phyloP scores from a whole-genome alignment of 2,329 filamentous ascomycete species.

The Ciborinia camelliae region DNA sequence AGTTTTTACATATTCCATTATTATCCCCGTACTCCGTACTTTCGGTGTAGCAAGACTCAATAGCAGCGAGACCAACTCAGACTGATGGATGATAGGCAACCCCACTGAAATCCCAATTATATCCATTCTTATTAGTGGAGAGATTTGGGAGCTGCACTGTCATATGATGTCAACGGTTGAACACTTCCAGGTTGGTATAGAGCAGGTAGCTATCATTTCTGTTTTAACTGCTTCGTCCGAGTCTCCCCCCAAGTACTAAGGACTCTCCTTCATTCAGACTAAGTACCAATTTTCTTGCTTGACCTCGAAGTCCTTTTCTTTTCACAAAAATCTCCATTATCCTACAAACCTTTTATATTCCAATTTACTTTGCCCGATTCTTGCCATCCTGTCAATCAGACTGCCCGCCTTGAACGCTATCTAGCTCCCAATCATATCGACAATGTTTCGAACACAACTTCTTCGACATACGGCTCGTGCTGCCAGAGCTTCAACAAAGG shows the following conservation, averaged over 20 bases:
- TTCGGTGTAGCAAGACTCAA: constrained; percentile 12
- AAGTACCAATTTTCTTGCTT: constrained; percentile 1
- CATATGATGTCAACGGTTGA: constrained; percentile 20
- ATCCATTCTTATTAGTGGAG: constrained; percentile 11
- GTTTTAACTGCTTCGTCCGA: not conserved
- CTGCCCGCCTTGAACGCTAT: not conserved
- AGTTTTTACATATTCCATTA: no score
- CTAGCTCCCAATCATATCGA: not conserved
- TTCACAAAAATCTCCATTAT: not conserved
- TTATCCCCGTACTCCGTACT: no score
- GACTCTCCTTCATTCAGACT: not conserved
- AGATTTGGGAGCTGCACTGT: constrained; percentile 9
- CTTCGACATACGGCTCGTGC: constrained; percentile 32
- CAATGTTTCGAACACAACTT: constrained; percentile 36
- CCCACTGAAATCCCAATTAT: constrained; percentile 10
- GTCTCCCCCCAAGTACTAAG: not conserved
- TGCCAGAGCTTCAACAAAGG: constrained; percentile 25
- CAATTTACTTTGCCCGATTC: constrained; percentile 3
- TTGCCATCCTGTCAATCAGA: not conserved
- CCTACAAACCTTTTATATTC: no score
- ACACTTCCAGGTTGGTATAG: constrained; percentile 6
- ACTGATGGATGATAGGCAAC: not conserved
- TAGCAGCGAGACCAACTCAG: constrained; percentile 1
- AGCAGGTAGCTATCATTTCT: constrained; percentile 5
- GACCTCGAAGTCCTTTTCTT: not conserved